Percentiles rank a stretch among this genome's conserved stretches.
phyloP scores from a whole-genome alignment of 148 eudicot genomes.

The Hydrangea macrophylla region DNA sequence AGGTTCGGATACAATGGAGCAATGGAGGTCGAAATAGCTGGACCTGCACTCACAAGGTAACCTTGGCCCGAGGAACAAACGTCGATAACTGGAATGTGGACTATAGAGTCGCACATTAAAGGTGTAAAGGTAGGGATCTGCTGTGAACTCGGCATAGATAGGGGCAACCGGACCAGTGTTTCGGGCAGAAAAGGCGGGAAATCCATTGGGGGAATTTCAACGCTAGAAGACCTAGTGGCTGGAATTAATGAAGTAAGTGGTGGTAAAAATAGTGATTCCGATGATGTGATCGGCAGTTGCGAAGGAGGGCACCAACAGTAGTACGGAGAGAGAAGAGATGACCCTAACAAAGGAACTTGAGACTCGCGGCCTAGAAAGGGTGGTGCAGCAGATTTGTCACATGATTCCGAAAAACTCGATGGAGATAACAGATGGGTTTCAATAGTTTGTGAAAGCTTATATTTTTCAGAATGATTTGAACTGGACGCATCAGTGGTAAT shows the following conservation, averaged over 20 bases:
- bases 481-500: constrained; percentile 21
- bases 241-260: constrained; percentile 73
- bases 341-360: constrained; percentile 38
- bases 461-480: constrained; percentile 23
- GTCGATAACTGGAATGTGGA: constrained; percentile 80
- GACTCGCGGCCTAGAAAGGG: constrained; percentile 31
- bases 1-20: constrained; percentile 52
- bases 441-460: constrained; percentile 27
- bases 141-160: constrained; percentile 47
- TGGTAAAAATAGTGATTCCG: constrained; percentile 53
- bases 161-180: constrained; percentile 50
- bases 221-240: constrained; percentile 33
- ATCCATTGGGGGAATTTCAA: constrained; percentile 44
- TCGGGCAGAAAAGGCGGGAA: constrained; percentile 58
- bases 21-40: constrained; percentile 55
- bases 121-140: constrained; percentile 75
- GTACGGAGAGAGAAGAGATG: constrained; percentile 61
- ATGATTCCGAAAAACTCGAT: constrained; percentile 39
- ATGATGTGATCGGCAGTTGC: constrained; percentile 38
- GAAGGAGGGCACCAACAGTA: constrained; percentile 92
- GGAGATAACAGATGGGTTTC: constrained; percentile 24
- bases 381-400: constrained; percentile 32
- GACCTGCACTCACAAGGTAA: constrained; percentile 79
- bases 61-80: constrained; percentile 90
- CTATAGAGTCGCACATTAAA: constrained; percentile 81